Conservation (phyloP, 2,329 filamentous ascomycete species). For the Aspergillus costaricaensis region DNA sequence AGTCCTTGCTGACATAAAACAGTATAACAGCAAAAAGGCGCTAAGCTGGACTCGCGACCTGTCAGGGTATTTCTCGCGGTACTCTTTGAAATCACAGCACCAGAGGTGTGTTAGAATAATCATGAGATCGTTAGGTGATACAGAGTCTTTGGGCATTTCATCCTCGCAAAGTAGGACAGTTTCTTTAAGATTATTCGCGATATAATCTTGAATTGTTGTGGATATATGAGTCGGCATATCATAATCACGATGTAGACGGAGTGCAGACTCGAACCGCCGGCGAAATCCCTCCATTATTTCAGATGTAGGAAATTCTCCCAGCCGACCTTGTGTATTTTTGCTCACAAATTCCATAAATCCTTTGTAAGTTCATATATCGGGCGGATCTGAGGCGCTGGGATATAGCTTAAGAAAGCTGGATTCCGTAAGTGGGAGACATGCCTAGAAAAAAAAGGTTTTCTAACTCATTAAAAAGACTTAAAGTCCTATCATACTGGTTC, state of each 20-base stretch:
- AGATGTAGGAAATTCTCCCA: not conserved
- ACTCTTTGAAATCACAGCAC: constrained; percentile 21
- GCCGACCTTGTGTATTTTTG: not conserved
- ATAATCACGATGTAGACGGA: not conserved
- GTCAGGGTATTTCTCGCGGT: constrained; percentile 14
- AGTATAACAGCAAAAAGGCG: constrained; percentile 21
- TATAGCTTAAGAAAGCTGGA: not conserved
- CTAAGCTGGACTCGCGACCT: constrained; percentile 16
- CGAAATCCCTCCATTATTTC: not conserved
- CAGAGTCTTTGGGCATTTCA: constrained; percentile 19
- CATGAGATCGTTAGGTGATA: constrained; percentile 22
- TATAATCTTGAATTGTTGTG: not conserved
- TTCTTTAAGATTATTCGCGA: constrained; percentile 4
- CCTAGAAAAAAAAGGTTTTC: not conserved
- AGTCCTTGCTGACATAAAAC: constrained; percentile 18
- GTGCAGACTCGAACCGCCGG: not conserved
- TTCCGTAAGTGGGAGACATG: too few species aligned
- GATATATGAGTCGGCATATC: not conserved
- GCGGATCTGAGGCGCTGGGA: not conserved
- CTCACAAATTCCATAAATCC: not conserved
- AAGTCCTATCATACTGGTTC: not conserved
- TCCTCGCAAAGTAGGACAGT: constrained; percentile 3
- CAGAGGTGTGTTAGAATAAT: constrained; percentile 23
- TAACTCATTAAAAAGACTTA: not conserved
- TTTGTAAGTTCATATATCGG: not conserved